A percentile compares a stretch with the other conserved stretches of the same genome.
Conservation (phyloP, 2,329 filamentous ascomycete genomes). For the Penicillium sp. region DNA sequence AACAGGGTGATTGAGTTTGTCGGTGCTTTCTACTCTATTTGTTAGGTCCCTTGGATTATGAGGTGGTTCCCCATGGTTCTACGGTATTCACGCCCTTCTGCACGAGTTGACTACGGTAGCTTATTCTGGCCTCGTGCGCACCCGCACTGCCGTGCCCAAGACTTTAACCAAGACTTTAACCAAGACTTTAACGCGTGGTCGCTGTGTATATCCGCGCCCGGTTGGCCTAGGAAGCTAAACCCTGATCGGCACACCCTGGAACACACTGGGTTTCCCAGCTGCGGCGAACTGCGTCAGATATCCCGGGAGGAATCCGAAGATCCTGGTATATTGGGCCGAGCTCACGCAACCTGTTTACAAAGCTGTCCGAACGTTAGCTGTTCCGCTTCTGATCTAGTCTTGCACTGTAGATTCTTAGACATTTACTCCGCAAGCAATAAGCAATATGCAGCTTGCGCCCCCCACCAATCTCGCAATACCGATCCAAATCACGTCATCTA, state of each 20-base stretch:
- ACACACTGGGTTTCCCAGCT: background rate
- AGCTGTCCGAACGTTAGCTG: too few species aligned
- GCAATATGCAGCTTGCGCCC: background rate
- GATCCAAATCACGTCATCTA: conserved; percentile 38
- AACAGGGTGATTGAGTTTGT: background rate
- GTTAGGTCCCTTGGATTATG: conserved; percentile 5
- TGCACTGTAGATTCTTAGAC: background rate
- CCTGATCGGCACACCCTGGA: background rate
- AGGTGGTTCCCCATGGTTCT: background rate
- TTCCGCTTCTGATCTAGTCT: background rate
- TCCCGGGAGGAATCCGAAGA: background rate
- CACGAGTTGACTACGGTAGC: background rate
- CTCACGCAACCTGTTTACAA: background rate
- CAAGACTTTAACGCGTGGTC: background rate
- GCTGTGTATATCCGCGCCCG: background rate
- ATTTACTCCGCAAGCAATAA: background rate
- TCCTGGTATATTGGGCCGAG: background rate
- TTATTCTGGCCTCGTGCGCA: background rate
- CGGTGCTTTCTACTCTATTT: conserved; percentile 13
- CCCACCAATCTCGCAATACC: conserved; percentile 24
- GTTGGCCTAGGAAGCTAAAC: background rate
- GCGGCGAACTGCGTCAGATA: background rate
- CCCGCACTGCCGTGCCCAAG: background rate
- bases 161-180: too few species aligned
- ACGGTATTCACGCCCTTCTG: background rate